phyloP scores from a whole-genome alignment of 1,284 basidiomycete species.

The Cryptococcus amylolentus region DNA sequence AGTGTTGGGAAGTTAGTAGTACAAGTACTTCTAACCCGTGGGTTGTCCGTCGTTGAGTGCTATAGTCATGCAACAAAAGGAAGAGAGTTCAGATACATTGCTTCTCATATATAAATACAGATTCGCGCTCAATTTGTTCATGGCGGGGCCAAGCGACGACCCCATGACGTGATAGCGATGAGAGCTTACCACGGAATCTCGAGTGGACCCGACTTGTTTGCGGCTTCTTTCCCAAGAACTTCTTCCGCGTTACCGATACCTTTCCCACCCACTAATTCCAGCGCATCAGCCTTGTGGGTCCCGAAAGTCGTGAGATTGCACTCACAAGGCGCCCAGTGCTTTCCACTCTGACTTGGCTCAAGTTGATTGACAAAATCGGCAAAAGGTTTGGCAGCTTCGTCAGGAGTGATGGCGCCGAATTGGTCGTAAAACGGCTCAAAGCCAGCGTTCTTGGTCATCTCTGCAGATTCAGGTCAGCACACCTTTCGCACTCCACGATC shows the following conservation, averaged over 20 bases:
- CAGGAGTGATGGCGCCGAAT: conserved; percentile 53
- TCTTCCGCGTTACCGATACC: conserved; percentile 54
- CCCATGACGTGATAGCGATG: neutral
- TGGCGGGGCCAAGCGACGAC: no score
- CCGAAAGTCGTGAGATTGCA: neutral
- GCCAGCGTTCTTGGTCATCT: conserved; percentile 55
- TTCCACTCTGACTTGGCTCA: conserved; percentile 48
- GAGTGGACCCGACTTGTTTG: conserved; percentile 49
- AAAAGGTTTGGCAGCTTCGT: conserved; percentile 50
- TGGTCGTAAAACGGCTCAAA: conserved; percentile 53
- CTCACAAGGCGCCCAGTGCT: conserved; percentile 55
- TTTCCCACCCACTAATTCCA: conserved; percentile 10
- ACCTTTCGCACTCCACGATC: conserved; percentile 25
- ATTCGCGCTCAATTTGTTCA: neutral
- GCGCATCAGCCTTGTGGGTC: neutral
- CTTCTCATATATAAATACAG: neutral
- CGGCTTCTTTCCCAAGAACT: conserved; percentile 48
- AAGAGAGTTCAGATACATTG: no score
- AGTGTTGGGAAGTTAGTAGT: no score
- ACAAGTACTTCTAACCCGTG: no score
- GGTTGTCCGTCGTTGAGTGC: no score
- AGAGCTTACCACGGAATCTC: conserved; percentile 49
- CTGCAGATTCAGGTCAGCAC: conserved; percentile 14
- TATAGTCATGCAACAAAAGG: no score
- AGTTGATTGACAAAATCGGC: conserved; percentile 50